phyloP scores from a whole-genome alignment of 164 flowering plant genomes.

The Liquidambar formosana region DNA sequence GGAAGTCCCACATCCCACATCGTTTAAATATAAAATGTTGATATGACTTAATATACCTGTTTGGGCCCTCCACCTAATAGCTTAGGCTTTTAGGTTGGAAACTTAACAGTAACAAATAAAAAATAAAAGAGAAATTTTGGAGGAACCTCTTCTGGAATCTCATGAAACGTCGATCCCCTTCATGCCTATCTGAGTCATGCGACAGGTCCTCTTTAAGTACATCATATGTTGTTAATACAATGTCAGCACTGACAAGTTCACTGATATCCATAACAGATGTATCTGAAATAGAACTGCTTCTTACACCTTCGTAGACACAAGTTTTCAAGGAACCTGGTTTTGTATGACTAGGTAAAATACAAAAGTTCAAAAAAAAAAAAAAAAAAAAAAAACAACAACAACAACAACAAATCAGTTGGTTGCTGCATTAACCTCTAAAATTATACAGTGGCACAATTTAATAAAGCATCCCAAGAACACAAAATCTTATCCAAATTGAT shows the following conservation, averaged over 20 bases:
- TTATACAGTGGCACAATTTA: not conserved
- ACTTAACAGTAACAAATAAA: not conserved
- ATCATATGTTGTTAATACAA: constrained; percentile 93
- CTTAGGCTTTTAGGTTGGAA: too few species aligned
- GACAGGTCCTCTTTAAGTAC: constrained; percentile 89
- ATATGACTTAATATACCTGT: too few species aligned
- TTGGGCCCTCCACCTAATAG: too few species aligned
- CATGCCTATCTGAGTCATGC: constrained; percentile 91
- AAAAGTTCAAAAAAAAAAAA: too few species aligned
- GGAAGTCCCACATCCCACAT: too few species aligned
- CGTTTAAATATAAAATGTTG: too few species aligned
- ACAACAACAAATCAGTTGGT: constrained; percentile 9
- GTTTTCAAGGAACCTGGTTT: constrained; percentile 68
- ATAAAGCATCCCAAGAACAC: not conserved
- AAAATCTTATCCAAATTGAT: not conserved
- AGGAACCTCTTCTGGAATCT: constrained; percentile 86
- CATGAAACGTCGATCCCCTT: constrained; percentile 82
- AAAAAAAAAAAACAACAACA: not conserved
- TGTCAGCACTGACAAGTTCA: constrained; percentile 73
- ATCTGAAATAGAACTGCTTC: constrained; percentile 49
- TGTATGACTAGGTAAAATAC: constrained; percentile 84
- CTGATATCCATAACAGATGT: constrained; percentile 43
- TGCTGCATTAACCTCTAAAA: not conserved
- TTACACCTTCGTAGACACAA: constrained; percentile 83
- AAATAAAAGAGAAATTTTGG: constrained; percentile 7